Base-by-base conservation (phyloP, 148 eudicot genomes). In the Rhododendron simsii region DNA sequence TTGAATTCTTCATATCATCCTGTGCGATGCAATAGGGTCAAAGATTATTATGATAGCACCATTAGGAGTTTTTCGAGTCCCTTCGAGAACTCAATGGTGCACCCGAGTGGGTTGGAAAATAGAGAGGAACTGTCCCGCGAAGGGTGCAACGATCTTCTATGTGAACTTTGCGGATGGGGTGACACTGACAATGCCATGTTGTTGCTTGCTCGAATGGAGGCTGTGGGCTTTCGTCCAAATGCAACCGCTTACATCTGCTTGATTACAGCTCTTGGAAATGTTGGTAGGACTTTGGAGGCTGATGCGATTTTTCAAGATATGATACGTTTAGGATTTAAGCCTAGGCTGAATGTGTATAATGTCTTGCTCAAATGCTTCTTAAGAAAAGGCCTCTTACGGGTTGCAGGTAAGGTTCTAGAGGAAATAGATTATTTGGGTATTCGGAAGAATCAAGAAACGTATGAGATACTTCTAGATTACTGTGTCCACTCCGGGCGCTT, bases 211-310 rank as follows among this genome's bases (percentile, higher is more conserved):
- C 89, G 91, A 87, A 94, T 95, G 97, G 98, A 96, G 87, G 94
- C 98, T 57, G 63, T 94, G 71, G 97, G 98, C 1, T 90, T 82
- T 78, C 85, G 80, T 26, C 94, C 92, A 7, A 93, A 91, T 80
- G 86, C 88, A 23, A 16, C 78, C 50, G 91, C 93, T 20, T 95
- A 94, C 85, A 87, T 88, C 16, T 82, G 90, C 75, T 87, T 96
- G 48, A 90, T 96, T 87, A 87, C 90, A 59, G 92, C 90, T 84
- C 93, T 96, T 75, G 94, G 92, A 75, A 88, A 86, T 87, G 91
- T 88, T 74, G 99, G 98, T 35, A 93, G 99, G 86, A 94, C 96
- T 77, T 86, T 90, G 55, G 99, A 96, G 91, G 97, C 96, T 41
- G 99, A 96, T 47, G 94, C 92, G 28, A 74, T 96, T 59, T 95